Conservation (phyloP, 2,329 filamentous ascomycete species). For the Hymenoscyphus infarciens region DNA sequence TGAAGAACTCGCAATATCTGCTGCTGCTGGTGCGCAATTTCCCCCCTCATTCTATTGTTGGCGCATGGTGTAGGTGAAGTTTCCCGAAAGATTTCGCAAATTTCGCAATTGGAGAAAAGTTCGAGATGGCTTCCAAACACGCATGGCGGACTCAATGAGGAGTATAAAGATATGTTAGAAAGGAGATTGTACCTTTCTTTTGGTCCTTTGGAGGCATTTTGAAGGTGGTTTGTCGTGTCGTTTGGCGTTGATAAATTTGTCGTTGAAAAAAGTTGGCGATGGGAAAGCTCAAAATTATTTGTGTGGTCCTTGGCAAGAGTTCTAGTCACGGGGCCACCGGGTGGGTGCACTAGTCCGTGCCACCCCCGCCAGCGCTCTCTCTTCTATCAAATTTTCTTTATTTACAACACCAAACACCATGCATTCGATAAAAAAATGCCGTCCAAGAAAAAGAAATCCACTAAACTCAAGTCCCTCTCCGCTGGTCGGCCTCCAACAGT, state of each 20-base stretch:
- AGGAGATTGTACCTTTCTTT: conserved; percentile 37
- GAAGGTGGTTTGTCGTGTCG: conserved; percentile 19
- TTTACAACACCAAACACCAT: conserved; percentile 8
- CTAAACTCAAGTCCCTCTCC: conserved; percentile 45
- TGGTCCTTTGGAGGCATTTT: conserved; percentile 35
- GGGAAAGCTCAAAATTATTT: not conserved
- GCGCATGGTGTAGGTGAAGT: conserved; percentile 17
- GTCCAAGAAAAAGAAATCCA: conserved; percentile 43
- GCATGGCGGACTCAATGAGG: conserved; percentile 17
- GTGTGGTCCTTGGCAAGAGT: too few relatives aligned
- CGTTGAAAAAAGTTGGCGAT: not conserved
- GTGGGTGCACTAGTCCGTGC: too few relatives aligned
- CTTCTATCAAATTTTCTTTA: not conserved
- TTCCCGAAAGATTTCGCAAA: conserved; percentile 6
- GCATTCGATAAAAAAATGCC: conserved; percentile 40
- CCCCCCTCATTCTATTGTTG: conserved; percentile 17
- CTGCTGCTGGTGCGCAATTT: conserved; percentile 53
- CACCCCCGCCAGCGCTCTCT: not conserved
- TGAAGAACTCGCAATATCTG: conserved; percentile 71
- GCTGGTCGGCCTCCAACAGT: conserved; percentile 52
- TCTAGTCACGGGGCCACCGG: too few relatives aligned
- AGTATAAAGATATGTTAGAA: conserved; percentile 20
- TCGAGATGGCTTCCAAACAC: conserved; percentile 21
- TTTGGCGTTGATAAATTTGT: conserved; percentile 16
- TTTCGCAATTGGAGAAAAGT: conserved; percentile 22